Evolutionary conservation across 176 grass and related monocot genomes (phyloP).

Genomic region (Eleusine coracana): DNA sequence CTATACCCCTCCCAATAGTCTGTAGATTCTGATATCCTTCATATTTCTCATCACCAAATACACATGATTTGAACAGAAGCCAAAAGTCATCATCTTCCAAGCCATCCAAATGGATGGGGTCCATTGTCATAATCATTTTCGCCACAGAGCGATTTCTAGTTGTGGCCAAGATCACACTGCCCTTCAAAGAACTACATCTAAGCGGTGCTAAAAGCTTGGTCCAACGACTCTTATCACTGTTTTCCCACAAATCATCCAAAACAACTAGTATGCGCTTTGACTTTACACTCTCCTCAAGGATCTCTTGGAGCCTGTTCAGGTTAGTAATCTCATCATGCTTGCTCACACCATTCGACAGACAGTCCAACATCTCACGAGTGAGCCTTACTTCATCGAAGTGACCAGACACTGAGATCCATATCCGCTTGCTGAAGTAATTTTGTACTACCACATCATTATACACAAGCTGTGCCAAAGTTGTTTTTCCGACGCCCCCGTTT

Average conservation of each 20-base stretch:
- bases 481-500: slow-evolving; percentile 2
- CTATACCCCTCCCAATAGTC: slow-evolving; percentile 10
- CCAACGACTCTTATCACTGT: not conserved
- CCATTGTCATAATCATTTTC: not conserved
- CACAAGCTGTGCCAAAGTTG: slow-evolving; percentile 1
- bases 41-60: slow-evolving; percentile 8
- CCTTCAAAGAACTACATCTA: not conserved
- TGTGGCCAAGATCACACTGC: slow-evolving; percentile 15
- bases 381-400: slow-evolving; percentile 7
- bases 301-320: not conserved
- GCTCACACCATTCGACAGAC: not conserved
- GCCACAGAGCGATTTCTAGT: not conserved
- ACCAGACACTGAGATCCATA: slow-evolving; percentile 9
- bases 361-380: not conserved
- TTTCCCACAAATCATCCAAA: slow-evolving; percentile 22
- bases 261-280: slow-evolving; percentile 9
- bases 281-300: not conserved
- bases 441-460: slow-evolving; percentile 13
- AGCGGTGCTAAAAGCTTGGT: not conserved
- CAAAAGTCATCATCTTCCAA: slow-evolving; percentile 16
- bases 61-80: slow-evolving; percentile 15
- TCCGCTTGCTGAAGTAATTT: not conserved
- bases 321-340: not conserved
- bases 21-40: not conserved
- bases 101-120: not conserved